phyloP scores from a whole-genome alignment of 2,329 filamentous ascomycete genomes.

The Fusarium illudens region DNA sequence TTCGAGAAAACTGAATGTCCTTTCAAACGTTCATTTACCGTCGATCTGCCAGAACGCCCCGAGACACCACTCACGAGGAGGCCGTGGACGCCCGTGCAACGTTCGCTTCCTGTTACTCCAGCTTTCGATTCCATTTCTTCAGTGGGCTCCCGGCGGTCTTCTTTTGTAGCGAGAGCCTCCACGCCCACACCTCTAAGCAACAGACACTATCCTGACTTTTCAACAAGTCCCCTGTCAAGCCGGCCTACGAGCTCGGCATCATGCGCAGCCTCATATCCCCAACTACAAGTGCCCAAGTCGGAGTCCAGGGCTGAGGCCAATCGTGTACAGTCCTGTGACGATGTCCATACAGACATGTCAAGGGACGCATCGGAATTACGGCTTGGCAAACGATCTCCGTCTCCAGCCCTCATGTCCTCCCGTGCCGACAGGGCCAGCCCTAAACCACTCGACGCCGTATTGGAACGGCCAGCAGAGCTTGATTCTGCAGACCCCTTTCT shows the following conservation, averaged over 20 bases:
- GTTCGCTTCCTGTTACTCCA: conserved; percentile 17
- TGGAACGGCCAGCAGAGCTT: conserved; percentile 17
- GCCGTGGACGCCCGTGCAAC: conserved; percentile 68
- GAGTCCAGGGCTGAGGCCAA: not conserved
- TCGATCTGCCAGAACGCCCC: conserved; percentile 75
- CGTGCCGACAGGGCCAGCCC: not conserved
- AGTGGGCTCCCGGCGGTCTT: conserved; percentile 24
- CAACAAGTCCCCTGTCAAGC: conserved; percentile 11
- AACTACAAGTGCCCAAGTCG: not conserved
- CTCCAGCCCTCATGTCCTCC: not conserved
- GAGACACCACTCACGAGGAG: conserved; percentile 71
- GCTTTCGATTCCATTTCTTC: conserved; percentile 20
- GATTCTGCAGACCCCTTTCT: conserved; percentile 11
- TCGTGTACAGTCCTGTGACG: conserved; percentile 14
- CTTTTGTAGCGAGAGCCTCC: conserved; percentile 22
- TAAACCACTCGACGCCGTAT: conserved; percentile 19
- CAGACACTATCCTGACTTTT: conserved; percentile 11
- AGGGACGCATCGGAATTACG: not conserved
- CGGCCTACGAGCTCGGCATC: conserved; percentile 15
- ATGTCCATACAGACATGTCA: not conserved
- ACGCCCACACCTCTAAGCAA: conserved; percentile 23
- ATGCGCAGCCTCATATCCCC: conserved; percentile 10
- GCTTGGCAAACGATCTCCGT: conserved; percentile 9
- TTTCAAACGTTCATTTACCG: conserved; percentile 79
- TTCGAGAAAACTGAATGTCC: conserved; percentile 92